phyloP scores from a whole-genome alignment of 2,329 filamentous ascomycete genomes.

The Pyrenophora tritici-repentis region DNA sequence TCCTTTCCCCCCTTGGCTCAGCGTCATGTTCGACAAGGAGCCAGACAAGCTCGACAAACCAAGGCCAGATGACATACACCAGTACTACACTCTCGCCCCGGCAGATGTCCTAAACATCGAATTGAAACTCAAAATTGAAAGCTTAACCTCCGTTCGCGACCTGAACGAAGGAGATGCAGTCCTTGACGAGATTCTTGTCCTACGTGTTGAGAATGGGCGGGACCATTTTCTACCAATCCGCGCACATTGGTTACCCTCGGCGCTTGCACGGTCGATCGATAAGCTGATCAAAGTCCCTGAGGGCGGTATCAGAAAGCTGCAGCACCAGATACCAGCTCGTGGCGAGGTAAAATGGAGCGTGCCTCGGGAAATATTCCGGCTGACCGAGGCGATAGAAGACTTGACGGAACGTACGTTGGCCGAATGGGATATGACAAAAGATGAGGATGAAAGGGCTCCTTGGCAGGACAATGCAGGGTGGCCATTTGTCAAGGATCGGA shows the following conservation, averaged over 20 bases:
- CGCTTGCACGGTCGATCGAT: slow-evolving; percentile 83
- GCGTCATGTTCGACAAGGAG: slow-evolving; percentile 65
- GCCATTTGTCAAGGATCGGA: slow-evolving; percentile 58
- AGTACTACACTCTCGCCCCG: slow-evolving; percentile 73
- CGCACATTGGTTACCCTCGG: slow-evolving; percentile 78
- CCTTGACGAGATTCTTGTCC: slow-evolving; percentile 85
- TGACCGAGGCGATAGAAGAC: slow-evolving; percentile 78
- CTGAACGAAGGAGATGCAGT: slow-evolving; percentile 70
- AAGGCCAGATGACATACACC: slow-evolving; percentile 37
- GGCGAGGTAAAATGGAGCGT: slow-evolving; percentile 71
- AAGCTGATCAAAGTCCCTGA: slow-evolving; percentile 86
- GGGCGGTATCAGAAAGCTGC: slow-evolving; percentile 72
- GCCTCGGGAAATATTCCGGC: slow-evolving; percentile 83
- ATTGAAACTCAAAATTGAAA: slow-evolving; percentile 69
- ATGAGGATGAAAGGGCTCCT: slow-evolving; percentile 49
- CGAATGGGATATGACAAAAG: slow-evolving; percentile 65
- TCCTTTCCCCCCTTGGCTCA: slow-evolving; percentile 69
- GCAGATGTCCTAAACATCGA: slow-evolving; percentile 79
- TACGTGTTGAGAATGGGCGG: slow-evolving; percentile 80
- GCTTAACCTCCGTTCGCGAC: slow-evolving; percentile 65
- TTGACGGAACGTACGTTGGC: slow-evolving; percentile 63
- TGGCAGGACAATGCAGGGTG: slow-evolving; percentile 62
- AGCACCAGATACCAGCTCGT: slow-evolving; percentile 57
- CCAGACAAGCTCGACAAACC: slow-evolving; percentile 46
- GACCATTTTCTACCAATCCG: slow-evolving; percentile 89